phyloP scores from a whole-genome alignment of 2,329 filamentous ascomycete genomes.

The Plenodomus lindquistii region DNA sequence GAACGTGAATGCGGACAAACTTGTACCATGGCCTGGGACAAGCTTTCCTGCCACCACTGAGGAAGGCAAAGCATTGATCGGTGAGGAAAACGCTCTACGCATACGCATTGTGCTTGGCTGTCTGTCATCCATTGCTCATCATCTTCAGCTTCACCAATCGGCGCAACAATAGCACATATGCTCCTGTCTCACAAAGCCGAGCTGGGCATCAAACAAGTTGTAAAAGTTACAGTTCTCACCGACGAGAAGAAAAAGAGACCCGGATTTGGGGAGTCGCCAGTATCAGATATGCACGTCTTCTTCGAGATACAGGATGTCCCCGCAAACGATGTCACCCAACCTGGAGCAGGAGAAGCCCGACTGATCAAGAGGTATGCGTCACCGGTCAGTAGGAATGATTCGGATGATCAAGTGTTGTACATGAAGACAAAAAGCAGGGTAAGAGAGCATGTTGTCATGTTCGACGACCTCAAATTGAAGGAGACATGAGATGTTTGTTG shows the following conservation, averaged over 20 bases:
- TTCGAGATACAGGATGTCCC: constrained; percentile 20
- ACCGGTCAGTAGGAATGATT: background rate
- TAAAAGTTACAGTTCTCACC: constrained; percentile 14
- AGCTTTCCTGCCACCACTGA: constrained; percentile 14
- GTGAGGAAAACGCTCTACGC: constrained; percentile 2
- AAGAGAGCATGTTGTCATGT: background rate
- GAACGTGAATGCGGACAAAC: background rate
- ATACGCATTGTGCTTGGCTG: background rate
- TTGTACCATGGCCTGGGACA: constrained; percentile 22
- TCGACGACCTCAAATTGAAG: background rate
- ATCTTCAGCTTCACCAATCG: constrained; percentile 21
- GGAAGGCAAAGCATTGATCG: constrained; percentile 23
- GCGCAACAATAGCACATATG: constrained; percentile 17
- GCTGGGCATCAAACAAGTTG: constrained; percentile 21
- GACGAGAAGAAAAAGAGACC: background rate
- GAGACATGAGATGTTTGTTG: background rate
- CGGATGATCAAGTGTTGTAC: background rate
- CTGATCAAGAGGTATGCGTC: background rate
- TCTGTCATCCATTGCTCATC: too few species aligned
- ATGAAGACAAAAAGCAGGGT: background rate
- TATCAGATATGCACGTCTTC: constrained; percentile 13
- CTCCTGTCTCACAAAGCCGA: constrained; percentile 19
- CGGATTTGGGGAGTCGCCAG: background rate
- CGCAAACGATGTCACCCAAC: background rate
- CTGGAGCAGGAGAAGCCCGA: background rate